Conservation (phyloP, 2,329 filamentous ascomycete species). For the Ceratocystis lukuohia region DNA sequence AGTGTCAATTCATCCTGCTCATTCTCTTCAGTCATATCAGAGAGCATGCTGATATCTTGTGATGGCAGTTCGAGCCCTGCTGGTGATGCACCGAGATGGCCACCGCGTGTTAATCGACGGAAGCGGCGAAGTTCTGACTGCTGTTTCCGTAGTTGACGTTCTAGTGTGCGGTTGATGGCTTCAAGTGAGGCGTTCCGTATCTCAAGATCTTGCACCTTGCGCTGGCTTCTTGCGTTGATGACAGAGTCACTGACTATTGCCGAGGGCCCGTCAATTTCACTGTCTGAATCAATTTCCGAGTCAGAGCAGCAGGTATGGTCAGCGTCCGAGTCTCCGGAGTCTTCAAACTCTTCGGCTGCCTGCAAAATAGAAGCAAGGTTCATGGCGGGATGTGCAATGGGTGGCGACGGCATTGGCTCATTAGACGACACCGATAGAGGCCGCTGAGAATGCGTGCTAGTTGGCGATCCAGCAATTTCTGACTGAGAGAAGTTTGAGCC, state of each 20-base stretch:
- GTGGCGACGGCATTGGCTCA: slow-evolving; percentile 10
- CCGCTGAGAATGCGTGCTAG: slow-evolving; percentile 20
- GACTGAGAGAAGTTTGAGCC: slow-evolving; percentile 16
- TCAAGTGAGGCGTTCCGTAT: slow-evolving; percentile 92
- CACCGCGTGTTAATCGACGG: slow-evolving; percentile 70
- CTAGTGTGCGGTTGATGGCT: slow-evolving; percentile 86
- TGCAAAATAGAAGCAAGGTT: slow-evolving; percentile 45
- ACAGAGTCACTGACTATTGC: slow-evolving; percentile 51
- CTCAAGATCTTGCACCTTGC: slow-evolving; percentile 90
- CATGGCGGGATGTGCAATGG: slow-evolving; percentile 26
- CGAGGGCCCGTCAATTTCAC: slow-evolving; percentile 12
- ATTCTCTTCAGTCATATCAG: slow-evolving; percentile 39
- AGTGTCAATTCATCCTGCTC: slow-evolving; percentile 5
- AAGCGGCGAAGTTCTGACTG: slow-evolving; percentile 76
- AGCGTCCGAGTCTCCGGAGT: slow-evolving; percentile 7
- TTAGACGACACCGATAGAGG: slow-evolving; percentile 21
- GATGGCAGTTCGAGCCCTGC: slow-evolving; percentile 29
- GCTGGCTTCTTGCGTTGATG: slow-evolving; percentile 75
- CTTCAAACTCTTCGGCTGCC: slow-evolving; percentile 38
- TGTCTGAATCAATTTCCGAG: slow-evolving; percentile 13
- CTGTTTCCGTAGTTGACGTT: slow-evolving; percentile 83
- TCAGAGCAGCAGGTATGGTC: slow-evolving; percentile 9
- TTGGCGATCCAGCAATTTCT: slow-evolving; percentile 3
- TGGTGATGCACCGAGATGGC: slow-evolving; percentile 50
- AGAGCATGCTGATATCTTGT: slow-evolving; percentile 32